phyloP scores from a whole-genome alignment of 139 green algal genomes.

The Tetradesmus lagerheimii region DNA sequence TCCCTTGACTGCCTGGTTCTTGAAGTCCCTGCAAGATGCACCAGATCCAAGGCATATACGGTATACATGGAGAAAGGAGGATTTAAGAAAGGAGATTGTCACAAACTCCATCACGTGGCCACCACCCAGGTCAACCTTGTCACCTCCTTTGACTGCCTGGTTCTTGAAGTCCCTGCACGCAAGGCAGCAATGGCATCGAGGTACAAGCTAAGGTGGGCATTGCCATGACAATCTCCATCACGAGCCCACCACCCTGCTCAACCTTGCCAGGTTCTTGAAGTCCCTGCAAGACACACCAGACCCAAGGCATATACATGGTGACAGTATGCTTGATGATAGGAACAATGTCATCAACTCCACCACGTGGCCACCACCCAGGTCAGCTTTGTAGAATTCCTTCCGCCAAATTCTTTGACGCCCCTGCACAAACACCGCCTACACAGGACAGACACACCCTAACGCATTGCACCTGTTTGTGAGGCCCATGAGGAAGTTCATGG shows the following conservation, averaged over 20 bases:
- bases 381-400: too few species aligned
- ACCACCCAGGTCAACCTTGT: slow-evolving; percentile 89
- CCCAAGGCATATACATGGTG: slow-evolving; percentile 62
- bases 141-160: slow-evolving; percentile 81
- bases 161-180: slow-evolving; percentile 62
- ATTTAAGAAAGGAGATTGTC: too few species aligned
- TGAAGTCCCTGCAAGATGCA: slow-evolving; percentile 56
- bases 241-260: too few species aligned
- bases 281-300: neutral
- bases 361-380: slow-evolving; percentile 87
- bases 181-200: neutral
- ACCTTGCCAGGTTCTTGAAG: neutral
- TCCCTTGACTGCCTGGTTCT: slow-evolving; percentile 75
- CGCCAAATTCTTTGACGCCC: slow-evolving; percentile 83
- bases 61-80: too few species aligned
- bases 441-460: neutral
- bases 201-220: too few species aligned
- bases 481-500: slow-evolving; percentile 76
- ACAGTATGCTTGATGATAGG: too few species aligned
- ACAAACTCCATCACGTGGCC: slow-evolving; percentile 97
- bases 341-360: slow-evolving; percentile 98
- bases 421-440: neutral
- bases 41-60: neutral
- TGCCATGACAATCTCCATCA: too few species aligned
- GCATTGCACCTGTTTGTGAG: slow-evolving; percentile 69